Evolutionary conservation across 129 eudicot species (phyloP).

Genomic region (Saussurea involucrata): DNA sequence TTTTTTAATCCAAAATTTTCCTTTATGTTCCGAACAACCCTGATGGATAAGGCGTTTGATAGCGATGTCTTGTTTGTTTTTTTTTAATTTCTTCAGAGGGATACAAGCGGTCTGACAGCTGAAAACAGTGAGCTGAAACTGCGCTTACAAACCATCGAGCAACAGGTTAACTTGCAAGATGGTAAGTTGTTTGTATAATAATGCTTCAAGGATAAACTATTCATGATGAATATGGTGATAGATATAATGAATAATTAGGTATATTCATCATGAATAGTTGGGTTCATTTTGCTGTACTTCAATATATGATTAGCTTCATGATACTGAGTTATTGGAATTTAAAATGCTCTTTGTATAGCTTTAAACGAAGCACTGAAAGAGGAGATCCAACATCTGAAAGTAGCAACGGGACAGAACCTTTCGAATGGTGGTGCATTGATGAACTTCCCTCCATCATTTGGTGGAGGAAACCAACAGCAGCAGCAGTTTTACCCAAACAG

Average conservation of each 20-base stretch:
- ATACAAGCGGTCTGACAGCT: conserved; percentile 63
- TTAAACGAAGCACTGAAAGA: conserved; percentile 79
- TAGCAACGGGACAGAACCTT: conserved; percentile 53
- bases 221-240: too few relatives aligned
- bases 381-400: conserved; percentile 81
- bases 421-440: conserved; percentile 50
- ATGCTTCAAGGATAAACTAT: neutral
- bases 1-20: neutral
- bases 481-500: conserved; percentile 34
- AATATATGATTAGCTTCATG: neutral
- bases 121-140: conserved; percentile 77
- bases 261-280: neutral
- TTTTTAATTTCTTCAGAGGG: conserved; percentile 47
- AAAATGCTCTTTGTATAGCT: conserved; percentile 30
- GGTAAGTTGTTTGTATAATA: conserved; percentile 42
- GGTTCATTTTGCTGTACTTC: neutral
- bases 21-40: neutral
- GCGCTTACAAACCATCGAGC: conserved; percentile 80
- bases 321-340: neutral
- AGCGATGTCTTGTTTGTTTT: neutral
- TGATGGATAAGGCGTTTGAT: neutral
- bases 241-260: too few relatives aligned
- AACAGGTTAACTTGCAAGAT: conserved; percentile 83
- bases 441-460: conserved; percentile 40
- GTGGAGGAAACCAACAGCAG: conserved; percentile 42